Conservation (phyloP, 2,329 filamentous ascomycete species). For the Sporothrix humicola region DNA sequence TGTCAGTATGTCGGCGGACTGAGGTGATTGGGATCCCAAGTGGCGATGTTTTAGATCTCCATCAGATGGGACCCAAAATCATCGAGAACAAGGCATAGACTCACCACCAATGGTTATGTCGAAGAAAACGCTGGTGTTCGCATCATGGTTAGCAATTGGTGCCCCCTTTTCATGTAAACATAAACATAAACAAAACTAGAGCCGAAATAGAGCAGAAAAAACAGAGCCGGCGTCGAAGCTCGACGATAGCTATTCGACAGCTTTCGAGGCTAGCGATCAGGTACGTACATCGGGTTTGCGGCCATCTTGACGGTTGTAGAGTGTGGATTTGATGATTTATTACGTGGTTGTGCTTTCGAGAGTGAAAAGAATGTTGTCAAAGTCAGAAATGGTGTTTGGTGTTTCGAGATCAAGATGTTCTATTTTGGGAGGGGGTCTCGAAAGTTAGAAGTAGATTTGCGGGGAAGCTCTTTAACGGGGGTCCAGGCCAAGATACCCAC, state of each 20-base stretch:
- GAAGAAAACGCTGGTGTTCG: constrained; percentile 44
- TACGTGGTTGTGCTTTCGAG: background rate
- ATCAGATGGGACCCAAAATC: background rate
- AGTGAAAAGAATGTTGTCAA: background rate
- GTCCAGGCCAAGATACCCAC: background rate
- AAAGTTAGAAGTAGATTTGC: background rate
- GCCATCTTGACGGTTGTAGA: background rate
- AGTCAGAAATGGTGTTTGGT: background rate
- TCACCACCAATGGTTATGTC: constrained; percentile 71
- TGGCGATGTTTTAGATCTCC: background rate
- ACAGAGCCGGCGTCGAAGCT: background rate
- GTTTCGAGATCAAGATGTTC: background rate
- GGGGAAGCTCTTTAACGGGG: constrained; percentile 16
- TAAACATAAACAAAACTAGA: background rate
- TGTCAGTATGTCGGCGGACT: background rate
- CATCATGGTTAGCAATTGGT: constrained; percentile 1
- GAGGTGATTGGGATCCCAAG: too few relatives aligned
- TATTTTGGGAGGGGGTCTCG: background rate
- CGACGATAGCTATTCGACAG: background rate
- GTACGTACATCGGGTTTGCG: constrained; percentile 14
- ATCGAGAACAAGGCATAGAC: background rate
- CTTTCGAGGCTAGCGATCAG: background rate
- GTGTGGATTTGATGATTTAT: background rate
- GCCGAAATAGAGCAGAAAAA: background rate
- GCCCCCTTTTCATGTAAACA: background rate